Base-by-base conservation (phyloP, 2,329 filamentous ascomycete species). In the Penicillium verrucosum region DNA sequence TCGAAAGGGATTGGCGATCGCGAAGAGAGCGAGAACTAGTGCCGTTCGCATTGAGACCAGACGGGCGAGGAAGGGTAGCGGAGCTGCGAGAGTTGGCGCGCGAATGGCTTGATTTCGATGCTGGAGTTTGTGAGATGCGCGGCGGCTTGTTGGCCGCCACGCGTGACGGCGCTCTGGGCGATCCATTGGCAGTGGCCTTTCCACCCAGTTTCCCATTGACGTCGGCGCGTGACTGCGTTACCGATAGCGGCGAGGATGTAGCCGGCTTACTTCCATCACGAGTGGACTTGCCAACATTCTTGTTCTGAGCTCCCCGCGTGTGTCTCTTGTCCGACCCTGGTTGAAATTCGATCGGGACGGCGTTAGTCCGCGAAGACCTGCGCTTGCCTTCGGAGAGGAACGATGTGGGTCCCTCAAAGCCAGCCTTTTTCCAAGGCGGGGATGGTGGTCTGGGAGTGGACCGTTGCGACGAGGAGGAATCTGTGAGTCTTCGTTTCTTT, bases 351-450 rank as follows among this genome's bases (percentile, higher is more conserved):
- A 78, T 60, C 14, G 81, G 80, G 21, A 82, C 68, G 52, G 62
- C 60, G 61, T 76, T 77, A 51, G 83, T 82, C 64, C 85, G 78
- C 47, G 83, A 82, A 43, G 85, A 87, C 71, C 83, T 85, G 58
- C 85, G 78, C 62, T 80, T 80, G 38, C 85, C 85, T 70, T 84
- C 80, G 58, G 82, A 79, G 44, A 89, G 83, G 71, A 95, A 92
- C 0, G 89, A 89, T 4, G 93, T 94, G 23, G 94, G 94, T 0
- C 94, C 94, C 29, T 96, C 89, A 40, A 89, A 90, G 57, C 83
- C 83, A 60, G 89, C 83, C 68, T 86, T 90, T 78, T 94, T 97
- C 94, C 94, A 99, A 23, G 94, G 94, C 63, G 94, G 94, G 61
- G 93, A 97, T 40, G 72, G 64, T 44, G 73, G 70, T 45, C 77